Evolutionary conservation across 257 asterid genomes (phyloP).

Genomic region (Leonotis leonurus): DNA sequence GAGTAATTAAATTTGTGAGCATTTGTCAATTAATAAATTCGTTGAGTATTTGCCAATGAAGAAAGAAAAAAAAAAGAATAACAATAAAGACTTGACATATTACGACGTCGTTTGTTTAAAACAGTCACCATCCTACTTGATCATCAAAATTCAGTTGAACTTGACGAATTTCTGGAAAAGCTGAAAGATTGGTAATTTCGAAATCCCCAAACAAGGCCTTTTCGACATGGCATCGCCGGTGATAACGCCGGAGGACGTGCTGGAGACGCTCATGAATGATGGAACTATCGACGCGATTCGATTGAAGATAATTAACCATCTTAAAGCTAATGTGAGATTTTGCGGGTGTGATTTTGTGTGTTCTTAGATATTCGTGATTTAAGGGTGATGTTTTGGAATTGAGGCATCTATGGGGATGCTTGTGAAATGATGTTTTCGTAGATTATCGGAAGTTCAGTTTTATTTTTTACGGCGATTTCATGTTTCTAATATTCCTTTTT

Average conservation of each 20-base stretch:
- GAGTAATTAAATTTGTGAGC: no score
- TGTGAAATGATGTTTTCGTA: neutral
- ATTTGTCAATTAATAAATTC: no score
- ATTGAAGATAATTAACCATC: conserved; percentile 76
- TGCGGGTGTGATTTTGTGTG: neutral
- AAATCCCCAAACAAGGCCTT: conserved; percentile 7
- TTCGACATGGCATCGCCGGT: conserved; percentile 46
- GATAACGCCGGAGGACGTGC: conserved; percentile 78
- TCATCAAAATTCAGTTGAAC: neutral
- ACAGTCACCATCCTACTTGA: neutral
- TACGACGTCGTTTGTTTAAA: conserved; percentile 10
- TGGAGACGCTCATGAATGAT: conserved; percentile 90
- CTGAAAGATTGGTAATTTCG: neutral
- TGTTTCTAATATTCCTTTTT: neutral
- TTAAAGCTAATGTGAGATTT: conserved; percentile 74
- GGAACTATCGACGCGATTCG: conserved; percentile 88
- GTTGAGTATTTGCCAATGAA: no score
- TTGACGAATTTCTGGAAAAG: neutral
- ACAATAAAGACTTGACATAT: no score
- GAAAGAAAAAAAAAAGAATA: no score
- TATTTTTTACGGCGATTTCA: neutral
- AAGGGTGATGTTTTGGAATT: neutral
- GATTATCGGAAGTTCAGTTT: neutral
- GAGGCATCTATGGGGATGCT: neutral
- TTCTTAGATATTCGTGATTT: neutral